A percentile compares a stretch with the other conserved stretches of the same genome.
Evolutionary conservation across 495 filamentous ascomycete genomes (phyloP).

Genomic region (Penicillium antarcticum): DNA sequence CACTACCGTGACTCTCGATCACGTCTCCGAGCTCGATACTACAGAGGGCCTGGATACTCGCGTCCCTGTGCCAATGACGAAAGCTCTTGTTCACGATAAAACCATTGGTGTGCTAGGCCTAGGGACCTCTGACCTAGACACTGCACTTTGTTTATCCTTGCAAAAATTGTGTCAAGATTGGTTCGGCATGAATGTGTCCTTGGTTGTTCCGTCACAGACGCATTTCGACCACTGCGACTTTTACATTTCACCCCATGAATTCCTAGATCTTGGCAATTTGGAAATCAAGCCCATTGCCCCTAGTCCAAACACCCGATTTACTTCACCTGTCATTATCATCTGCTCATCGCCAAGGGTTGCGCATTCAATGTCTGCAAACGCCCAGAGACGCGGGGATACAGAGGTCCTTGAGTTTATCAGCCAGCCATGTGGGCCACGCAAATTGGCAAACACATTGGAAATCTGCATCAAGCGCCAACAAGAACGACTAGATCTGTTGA

Average conservation of each 20-base stretch:
- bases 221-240: conserved; percentile 6
- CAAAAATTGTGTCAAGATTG: conserved; percentile 12
- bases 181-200: conserved; percentile 7
- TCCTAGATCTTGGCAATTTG: not conserved
- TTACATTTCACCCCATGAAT: conserved; percentile 7
- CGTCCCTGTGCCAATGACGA: not conserved
- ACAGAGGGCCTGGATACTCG: not conserved
- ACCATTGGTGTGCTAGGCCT: conserved; percentile 7
- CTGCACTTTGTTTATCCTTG: conserved; percentile 5
- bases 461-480: conserved; percentile 27
- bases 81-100: conserved; percentile 1
- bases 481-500: not conserved
- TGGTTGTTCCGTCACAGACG: conserved; percentile 1
- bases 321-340: conserved; percentile 2
- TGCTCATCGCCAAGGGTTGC: conserved; percentile 5
- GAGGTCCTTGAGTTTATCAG: conserved; percentile 28
- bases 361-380: conserved; percentile 1
- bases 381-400: not conserved
- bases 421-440: conserved; percentile 51
- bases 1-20: conserved; percentile 34
- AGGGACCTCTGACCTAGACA: conserved; percentile 5
- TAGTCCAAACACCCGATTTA: not conserved
- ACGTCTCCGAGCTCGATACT: not conserved
- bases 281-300: not conserved
- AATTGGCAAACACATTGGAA: conserved; percentile 48